Base-by-base conservation (phyloP, 371 early-diverging fungal species). In the Saksenaea oblongispora region DNA sequence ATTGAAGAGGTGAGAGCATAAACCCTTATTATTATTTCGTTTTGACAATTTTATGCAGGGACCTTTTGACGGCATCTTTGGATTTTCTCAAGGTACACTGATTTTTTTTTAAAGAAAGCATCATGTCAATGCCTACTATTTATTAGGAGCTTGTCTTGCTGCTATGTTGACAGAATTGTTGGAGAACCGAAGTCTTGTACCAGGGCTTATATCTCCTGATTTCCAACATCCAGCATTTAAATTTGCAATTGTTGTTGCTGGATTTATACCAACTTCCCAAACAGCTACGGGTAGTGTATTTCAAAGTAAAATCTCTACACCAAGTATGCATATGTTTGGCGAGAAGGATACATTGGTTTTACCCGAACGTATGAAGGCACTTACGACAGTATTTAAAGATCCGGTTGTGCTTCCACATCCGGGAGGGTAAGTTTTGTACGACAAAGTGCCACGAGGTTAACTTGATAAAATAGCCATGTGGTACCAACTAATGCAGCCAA, bases 1-100 rank as follows among this genome's bases (percentile, higher is more conserved):
- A 73, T 75, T 9, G 77, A 78, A 55, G 73, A 87, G 75, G 86
- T 79, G 72, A 47, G 26, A 17, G 31, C n/a, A n/a, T n/a, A n/a
- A n/a, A n/a, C 7, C 22, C 10, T 14, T 5, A 59, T 26, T 26
- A 22, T 0, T 17, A 18, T 5, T 10, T 14, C 24, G 24, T 36
- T 44, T 7, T 56, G 42, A 28, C 31, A n/a, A 31, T 44, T 14
- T 24, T 53, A 60, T 42, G 31, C 28, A 86, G 79, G 90, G 89
- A 4, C 89, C 89, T 2, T 92, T 89, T 67, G 87, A 88, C 66
- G 92, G 90, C 27, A 77, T 92, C 5, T 75, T 92, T 66, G 92
- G 92, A 5, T 92, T 92, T 66, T 89, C 89, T 9, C 92, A 92
- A 68, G 82, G 74, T 68, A 64, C 31, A 17, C 9, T 34, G 42